Evolutionary conservation across 139 green algal genomes (phyloP).

Genomic region (Haematococcus lacustris): DNA sequence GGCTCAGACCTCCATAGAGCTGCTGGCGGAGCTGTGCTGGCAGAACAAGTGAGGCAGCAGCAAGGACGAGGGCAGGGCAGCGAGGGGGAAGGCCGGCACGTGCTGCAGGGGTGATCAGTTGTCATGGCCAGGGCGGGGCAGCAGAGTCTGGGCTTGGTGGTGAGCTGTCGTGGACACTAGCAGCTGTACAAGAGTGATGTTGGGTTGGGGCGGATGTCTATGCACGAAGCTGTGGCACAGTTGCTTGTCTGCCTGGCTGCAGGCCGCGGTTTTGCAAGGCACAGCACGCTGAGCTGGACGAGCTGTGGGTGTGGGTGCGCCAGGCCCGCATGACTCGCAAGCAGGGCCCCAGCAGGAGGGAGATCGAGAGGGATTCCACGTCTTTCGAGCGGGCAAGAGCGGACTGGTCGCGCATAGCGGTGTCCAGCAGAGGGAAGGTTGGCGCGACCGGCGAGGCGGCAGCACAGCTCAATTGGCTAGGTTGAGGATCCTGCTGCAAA

Average conservation of each 20-base stretch:
- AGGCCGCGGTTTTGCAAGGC: constrained; percentile 21
- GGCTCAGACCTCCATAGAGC: constrained; percentile 53
- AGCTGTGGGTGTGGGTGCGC: constrained; percentile 41
- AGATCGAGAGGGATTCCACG: constrained; percentile 50
- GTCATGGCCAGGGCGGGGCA: too few relatives aligned
- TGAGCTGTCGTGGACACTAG: neutral
- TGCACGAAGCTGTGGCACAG: too few relatives aligned
- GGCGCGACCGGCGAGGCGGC: constrained; percentile 29
- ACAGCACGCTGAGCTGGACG: constrained; percentile 35
- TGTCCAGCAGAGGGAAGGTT: constrained; percentile 40
- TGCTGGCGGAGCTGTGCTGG: constrained; percentile 39
- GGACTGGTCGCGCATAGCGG: constrained; percentile 30
- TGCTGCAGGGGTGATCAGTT: too few relatives aligned
- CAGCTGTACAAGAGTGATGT: neutral
- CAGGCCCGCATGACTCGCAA: constrained; percentile 34
- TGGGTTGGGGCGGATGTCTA: neutral
- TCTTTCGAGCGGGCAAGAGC: constrained; percentile 47
- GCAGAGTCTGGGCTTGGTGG: neutral
- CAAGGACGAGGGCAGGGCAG: too few relatives aligned
- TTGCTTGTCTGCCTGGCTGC: constrained; percentile 3
- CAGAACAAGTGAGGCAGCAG: constrained; percentile 14
- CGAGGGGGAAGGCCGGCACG: too few relatives aligned
- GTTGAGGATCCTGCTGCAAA: too few relatives aligned
- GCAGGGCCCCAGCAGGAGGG: constrained; percentile 1
- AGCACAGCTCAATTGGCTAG: constrained; percentile 25